Evolutionary conservation across 2,329 filamentous ascomycete species (phyloP).

Genomic region (Venturia carpophila): DNA sequence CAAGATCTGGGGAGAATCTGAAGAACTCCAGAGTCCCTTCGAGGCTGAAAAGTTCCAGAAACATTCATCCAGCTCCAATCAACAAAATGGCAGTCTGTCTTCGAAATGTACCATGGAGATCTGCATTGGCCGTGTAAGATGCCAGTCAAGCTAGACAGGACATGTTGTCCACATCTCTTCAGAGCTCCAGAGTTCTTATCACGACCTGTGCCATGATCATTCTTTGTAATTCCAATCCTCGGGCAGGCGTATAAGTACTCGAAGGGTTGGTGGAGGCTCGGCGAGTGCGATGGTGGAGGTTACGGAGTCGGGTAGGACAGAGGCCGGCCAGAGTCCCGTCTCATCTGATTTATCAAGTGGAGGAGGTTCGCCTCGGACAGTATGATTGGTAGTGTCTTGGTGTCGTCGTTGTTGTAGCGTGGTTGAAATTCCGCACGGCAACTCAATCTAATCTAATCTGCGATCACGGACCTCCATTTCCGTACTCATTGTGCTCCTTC

Average conservation of each 20-base stretch:
- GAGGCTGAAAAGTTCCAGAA: too few relatives aligned
- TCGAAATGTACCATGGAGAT: too few relatives aligned
- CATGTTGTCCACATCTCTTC: not conserved
- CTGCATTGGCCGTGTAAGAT: too few relatives aligned
- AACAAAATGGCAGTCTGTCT: too few relatives aligned
- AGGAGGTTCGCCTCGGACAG: not conserved
- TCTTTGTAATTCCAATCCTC: not conserved
- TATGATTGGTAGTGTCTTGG: too few relatives aligned
- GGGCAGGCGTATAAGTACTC: too few relatives aligned
- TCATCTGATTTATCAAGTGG: not conserved
- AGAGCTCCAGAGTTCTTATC: not conserved
- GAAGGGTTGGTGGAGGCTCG: not conserved
- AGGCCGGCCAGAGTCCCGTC: not conserved
- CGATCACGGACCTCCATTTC: not conserved
- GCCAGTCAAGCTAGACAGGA: too few relatives aligned
- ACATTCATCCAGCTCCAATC: too few relatives aligned
- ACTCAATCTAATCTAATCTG: not conserved
- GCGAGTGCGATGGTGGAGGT: not conserved
- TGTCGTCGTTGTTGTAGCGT: not conserved
- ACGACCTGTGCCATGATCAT: not conserved
- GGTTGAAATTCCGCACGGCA: not conserved
- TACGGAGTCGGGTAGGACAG: too few relatives aligned
- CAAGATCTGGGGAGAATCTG: not conserved
- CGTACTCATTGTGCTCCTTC: not conserved
- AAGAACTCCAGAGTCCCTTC: too few relatives aligned